Base-by-base conservation (phyloP, 2,329 filamentous ascomycete species). In the Cyanodermella asteris region DNA sequence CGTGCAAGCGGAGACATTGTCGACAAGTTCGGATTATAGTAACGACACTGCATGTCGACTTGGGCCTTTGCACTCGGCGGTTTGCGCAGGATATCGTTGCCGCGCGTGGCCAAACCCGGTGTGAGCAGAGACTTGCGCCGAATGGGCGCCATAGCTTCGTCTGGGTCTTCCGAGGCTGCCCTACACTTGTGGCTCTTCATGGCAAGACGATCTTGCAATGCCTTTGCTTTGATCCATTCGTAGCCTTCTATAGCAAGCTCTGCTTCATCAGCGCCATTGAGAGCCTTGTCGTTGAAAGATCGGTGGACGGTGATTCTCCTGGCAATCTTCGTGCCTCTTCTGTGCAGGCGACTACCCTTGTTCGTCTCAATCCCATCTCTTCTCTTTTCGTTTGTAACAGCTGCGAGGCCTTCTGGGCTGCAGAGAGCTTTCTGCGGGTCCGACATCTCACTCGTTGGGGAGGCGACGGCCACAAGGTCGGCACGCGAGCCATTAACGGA, bases 101-200 rank as follows among this genome's bases (percentile, higher is more conserved):
- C 25, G 23, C 34, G 28, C 6, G 34, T 36, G 5, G 34, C 34
- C 13, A 36, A 23, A 11, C 34, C 34, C n/a, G 34, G 34, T 8
- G 30, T 36, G 15, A 35, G 32, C 5, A 36, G 24, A 7, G 34
- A 36, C 16, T 31, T 27, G 16, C 34, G 19, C 15, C 34, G 28
- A 16, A 34, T 26, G 6, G 34, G 34, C 13, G 34, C 20, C 17
- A 28, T 31, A 8, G 31, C 14, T 5, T 28, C 31, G 14, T 34
- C 32, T 11, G 22, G 16, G 20, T 29, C 28, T 14, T 36, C 34
- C 17, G 32, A 30, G 5, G 29, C 23, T 5, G 34, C 28, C n/a
- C 29, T 24, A n/a, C 24, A 26, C 10, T 31, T 18, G 13, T 36
- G 34, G 18, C 32, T 34, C 10, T 31, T 21, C 20, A 32, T 32